These are phyloP conservation scores for Williopsis jadinii DNA, from an alignment of 1,139 yeast species.

Conservation along the genomic window DNA sequence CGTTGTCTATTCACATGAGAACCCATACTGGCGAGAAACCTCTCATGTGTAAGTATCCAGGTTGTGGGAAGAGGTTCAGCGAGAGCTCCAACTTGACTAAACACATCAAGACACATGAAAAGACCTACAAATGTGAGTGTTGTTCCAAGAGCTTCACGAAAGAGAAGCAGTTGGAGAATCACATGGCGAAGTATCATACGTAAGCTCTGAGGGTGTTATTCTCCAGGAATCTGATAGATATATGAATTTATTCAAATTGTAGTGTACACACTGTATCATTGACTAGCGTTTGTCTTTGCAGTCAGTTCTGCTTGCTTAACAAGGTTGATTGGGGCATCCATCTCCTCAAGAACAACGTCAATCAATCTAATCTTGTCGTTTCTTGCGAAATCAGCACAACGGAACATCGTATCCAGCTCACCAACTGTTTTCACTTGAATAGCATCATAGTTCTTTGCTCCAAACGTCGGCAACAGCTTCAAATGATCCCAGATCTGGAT, in stretches of 20 bases:
- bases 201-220: not conserved
- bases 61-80: constrained; percentile 79
- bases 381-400: constrained; percentile 44
- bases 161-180: constrained; percentile 31
- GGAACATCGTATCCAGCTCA: constrained; percentile 56
- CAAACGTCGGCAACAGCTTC: constrained; percentile 61
- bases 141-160: constrained; percentile 49
- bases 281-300: constrained; percentile 46
- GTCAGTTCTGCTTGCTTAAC: constrained; percentile 72
- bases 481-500: constrained; percentile 80
- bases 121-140: constrained; percentile 40
- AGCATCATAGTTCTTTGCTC: constrained; percentile 52
- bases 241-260: too few relatives aligned
- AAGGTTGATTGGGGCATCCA: constrained; percentile 78
- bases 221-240: too few relatives aligned
- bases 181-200: not conserved
- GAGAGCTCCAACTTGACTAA: constrained; percentile 86
- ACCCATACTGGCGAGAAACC: constrained; percentile 94
- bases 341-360: constrained; percentile 70
- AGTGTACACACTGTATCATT: not conserved
- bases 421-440: constrained; percentile 54
- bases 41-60: constrained; percentile 65
- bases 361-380: constrained; percentile 67
- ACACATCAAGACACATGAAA: constrained; percentile 68
- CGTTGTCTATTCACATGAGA: constrained; percentile 60